A percentile compares a stretch with the other conserved stretches of the same genome.
These are phyloP conservation scores for Echinochloa phyllopogon DNA, from an alignment of 176 grass and related monocot species.

Conservation along the genomic window DNA sequence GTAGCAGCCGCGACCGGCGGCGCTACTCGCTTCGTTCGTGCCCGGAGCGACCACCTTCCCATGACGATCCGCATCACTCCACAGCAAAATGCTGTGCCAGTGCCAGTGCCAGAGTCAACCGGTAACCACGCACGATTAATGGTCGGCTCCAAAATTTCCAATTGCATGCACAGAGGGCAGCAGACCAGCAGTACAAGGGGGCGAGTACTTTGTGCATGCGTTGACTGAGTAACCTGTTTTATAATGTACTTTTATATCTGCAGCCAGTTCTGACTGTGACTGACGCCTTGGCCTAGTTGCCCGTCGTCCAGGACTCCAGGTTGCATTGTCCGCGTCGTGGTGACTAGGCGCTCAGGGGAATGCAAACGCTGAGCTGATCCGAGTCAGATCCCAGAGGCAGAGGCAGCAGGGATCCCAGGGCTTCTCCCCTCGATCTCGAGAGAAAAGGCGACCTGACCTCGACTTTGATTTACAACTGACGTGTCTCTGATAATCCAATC, in stretches of 20 bases:
- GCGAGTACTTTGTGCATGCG: background rate
- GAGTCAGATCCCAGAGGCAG: constrained; percentile 20
- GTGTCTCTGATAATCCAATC: background rate
- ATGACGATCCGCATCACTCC: background rate
- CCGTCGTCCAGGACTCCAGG: background rate
- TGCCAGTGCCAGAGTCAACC: constrained; percentile 2
- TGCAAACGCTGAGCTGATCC: background rate
- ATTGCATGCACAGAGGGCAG: background rate
- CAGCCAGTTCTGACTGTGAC: constrained; percentile 10
- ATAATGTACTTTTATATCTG: background rate
- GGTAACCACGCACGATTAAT: constrained; percentile 7
- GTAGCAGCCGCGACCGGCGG: background rate
- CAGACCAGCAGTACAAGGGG: background rate
- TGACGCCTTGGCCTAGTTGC: constrained; percentile 2
- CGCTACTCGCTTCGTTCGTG: background rate
- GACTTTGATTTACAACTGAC: background rate
- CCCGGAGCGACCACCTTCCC: background rate
- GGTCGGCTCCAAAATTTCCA: background rate
- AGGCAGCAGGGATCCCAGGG: background rate
- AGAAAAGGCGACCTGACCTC: background rate
- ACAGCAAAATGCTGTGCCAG: no score
- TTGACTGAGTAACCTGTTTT: background rate
- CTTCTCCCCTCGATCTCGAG: background rate
- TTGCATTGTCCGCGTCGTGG: constrained; percentile 26
- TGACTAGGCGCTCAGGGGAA: constrained; percentile 5